Evolutionary conservation across 208 protist genomes (phyloP), one percentile per base, ranked within the genome.

Genomic region (Angomonas ambiguus): DNA sequence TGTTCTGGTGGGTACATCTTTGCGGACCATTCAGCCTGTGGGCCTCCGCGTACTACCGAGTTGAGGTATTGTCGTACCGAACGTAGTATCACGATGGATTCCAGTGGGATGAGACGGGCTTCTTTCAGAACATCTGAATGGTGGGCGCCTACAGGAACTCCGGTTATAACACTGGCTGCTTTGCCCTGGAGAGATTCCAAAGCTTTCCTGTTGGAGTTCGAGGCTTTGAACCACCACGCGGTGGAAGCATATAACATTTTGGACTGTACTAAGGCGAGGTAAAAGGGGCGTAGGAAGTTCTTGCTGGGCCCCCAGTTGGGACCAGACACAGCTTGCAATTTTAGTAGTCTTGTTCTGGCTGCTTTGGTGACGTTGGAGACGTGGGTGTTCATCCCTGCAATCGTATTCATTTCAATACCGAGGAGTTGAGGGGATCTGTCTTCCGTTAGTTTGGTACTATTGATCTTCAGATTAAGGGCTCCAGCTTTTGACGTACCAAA

Each of bases 91-190:
- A 51, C 59, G 5, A 65, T 65, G 5, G 11, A 8, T 6, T 51
- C 59, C n/a, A 65, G n/a, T 3, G 16, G 0, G 24, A 31, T 5
- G n/a, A 65, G 59, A 22, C 59, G 24, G 11, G 59, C 59, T 28
- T 65, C 59, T 5, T 34, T 11, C 5, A 65, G 59, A 8, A 65
- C 16, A 35, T 65, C 59, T 13, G 16, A n/a, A 22, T 45, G 59
- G 24, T 65, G 22, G 10, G 59, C 59, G 16, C 59, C 59, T 6
- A 24, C 5, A 18, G 59, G 59, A 18, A 65, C 59, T 25, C 59
- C 59, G 31, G 59, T 30, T 11, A 65, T 65, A 28, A 65, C 0
- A 0, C 8, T 30, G 4, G 59, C 59, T 31, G 30, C 59, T 20
- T 65, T 30, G 8, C 32, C 22, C 41, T 42, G 33, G 3, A 65